Evolutionary conservation across 192 early-diverging fungal species (phyloP), one percentile per base, ranked within the genome.

Genomic region (Chytriomyces sp.): DNA sequence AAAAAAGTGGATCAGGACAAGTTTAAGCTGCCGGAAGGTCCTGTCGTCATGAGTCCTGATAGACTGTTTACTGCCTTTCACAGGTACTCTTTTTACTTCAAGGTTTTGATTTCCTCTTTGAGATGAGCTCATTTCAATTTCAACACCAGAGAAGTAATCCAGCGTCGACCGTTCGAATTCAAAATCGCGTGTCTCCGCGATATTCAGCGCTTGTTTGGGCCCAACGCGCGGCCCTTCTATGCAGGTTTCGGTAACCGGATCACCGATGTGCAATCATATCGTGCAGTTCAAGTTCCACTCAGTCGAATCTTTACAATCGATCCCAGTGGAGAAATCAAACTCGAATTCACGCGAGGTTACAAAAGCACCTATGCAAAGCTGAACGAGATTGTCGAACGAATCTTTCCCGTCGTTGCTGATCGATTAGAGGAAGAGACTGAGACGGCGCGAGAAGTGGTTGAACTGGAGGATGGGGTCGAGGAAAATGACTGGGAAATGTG

Each of bases 251-350:
- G 96, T 47, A 97, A 99, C 81, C 87, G 97, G 18, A 96, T 97
- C 67, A 97, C 96, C 23, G 96, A 98, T 81, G 96, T 97, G 35
- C 88, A 98, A 47, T 95, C 95, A 1, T 99, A 99, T 78, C 91
- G 95, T 59, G 92, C 89, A 75, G 97, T 99, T 60, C 91, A 96
- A 81, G 91, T 99, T 11, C 97, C 97, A 0, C 81, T 93, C 6
- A 94, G 94, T 28, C 89, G 95, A 35, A 99, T 99, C 45, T 99
- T 97, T 81, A 98, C 97, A 5, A 98, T 99, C 68, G 96, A 98
- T 77, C 86, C 94, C 0, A 85, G 90, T 11, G 96, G 97, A 49
- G 92, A 96, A 72, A 86, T 99, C 47, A 96, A 95, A 78, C 82
- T 98, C 18, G 95, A 99, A 77, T 81, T 99, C 62, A 77, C 97